Evolutionary conservation across 495 filamentous ascomycete species (phyloP), one percentile per base, ranked within the genome.

Genomic region (Wilcoxina mikolae): DNA sequence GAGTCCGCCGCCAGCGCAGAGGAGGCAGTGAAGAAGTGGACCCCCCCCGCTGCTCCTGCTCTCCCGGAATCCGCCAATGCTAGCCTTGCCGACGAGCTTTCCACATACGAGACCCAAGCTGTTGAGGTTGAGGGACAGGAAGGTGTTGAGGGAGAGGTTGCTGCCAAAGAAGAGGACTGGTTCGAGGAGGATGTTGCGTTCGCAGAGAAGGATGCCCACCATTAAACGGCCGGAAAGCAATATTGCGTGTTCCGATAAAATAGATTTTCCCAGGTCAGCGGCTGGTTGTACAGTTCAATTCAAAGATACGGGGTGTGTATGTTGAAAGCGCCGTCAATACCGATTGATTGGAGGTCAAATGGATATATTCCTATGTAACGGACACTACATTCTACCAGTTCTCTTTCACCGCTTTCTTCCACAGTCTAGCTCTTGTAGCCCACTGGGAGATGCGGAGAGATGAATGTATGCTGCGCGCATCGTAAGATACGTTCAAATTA

Each of bases 41-140:
- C 60, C 58, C 67, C 77, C 23, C 91, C 91, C 51, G 78, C 83
- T 67, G 63, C 87, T 10, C 90, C 91, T 58, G 73, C 75, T 67
- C 87, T 85, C 24, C 91, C 91, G 65, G 90, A 95, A 71, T 90
- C 95, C 76, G 72, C 80, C 70, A 85, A 91, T 70, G 54, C 51
- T 11, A 48, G 29, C 39, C 81, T 96, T 43, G 86, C 88, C 64
- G 80, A 77, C 67, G 87, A 90, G 68, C 69, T 99, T 68, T 84
- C 90, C 74, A 77, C 83, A 58, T 99, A 99, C 77, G 88, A 96
- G 79, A 73, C 71, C 62, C 84, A 88, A 76, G 77, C 82, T 54
- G 89, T 96, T 54, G 91, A 99, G 72, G 80, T 96, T 61, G 91
- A 99, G 75, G 90, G 90, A 55, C 82, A 87, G 72, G 71, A 74